Evolutionary conservation across 2,329 filamentous ascomycete genomes (phyloP).

Genomic region (Didymella exigua): DNA sequence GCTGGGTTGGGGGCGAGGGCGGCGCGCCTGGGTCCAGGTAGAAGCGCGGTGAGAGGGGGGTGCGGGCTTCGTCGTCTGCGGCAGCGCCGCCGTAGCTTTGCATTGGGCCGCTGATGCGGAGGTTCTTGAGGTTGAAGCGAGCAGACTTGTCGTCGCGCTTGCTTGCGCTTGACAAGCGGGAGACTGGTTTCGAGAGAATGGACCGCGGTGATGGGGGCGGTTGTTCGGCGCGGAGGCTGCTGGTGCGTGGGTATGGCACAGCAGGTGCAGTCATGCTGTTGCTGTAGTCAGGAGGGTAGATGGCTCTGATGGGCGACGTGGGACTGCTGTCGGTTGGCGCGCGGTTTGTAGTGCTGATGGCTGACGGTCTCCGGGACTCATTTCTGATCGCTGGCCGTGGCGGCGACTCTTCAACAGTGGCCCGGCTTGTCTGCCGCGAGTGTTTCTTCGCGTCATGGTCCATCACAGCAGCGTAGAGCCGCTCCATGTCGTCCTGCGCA

Average conservation of each 20-base stretch:
- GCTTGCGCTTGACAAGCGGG: slow-evolving; percentile 43
- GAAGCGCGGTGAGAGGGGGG: slow-evolving; percentile 62
- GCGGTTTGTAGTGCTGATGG: slow-evolving; percentile 38
- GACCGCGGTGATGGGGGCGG: slow-evolving; percentile 42
- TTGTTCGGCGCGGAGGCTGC: slow-evolving; percentile 17
- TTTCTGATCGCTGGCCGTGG: slow-evolving; percentile 1
- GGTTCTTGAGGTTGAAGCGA: slow-evolving; percentile 57
- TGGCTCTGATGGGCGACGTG: slow-evolving; percentile 52
- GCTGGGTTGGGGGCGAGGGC: slow-evolving; percentile 56
- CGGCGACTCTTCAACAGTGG: slow-evolving; percentile 25
- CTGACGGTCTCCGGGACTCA: slow-evolving; percentile 30
- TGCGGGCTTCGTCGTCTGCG: slow-evolving; percentile 54
- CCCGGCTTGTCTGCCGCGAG: slow-evolving; percentile 36
- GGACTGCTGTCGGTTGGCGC: slow-evolving; percentile 40
- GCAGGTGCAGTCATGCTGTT: slow-evolving; percentile 33
- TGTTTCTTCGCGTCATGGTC: slow-evolving; percentile 72
- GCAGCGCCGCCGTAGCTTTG: slow-evolving; percentile 51
- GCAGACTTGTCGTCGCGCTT: slow-evolving; percentile 46
- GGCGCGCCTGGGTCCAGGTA: slow-evolving; percentile 60
- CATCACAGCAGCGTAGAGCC: slow-evolving; percentile 90
- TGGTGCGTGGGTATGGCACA: slow-evolving; percentile 25
- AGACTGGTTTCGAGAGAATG: slow-evolving; percentile 43
- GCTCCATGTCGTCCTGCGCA: slow-evolving; percentile 82
- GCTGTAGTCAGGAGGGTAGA: slow-evolving; percentile 52
- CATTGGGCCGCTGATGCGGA: slow-evolving; percentile 64